Percentiles rank a stretch among this genome's conserved stretches.
Evolutionary conservation across 2,329 filamentous ascomycete species (phyloP).

Genomic region (Herpotrichia juniperi): DNA sequence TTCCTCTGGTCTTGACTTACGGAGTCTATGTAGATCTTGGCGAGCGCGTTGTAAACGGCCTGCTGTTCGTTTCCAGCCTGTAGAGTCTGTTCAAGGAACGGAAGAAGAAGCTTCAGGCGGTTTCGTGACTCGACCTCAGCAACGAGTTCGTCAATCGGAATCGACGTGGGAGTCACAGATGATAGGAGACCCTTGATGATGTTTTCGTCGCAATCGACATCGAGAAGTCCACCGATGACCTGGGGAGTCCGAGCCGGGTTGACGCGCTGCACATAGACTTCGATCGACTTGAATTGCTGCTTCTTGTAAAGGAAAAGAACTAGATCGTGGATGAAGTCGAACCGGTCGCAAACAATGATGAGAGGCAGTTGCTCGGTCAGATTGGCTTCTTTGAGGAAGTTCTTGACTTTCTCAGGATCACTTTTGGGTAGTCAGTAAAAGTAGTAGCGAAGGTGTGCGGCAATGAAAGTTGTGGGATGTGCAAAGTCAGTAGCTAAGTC

Average conservation of each 20-base stretch:
- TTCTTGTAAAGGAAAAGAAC: conserved; percentile 98
- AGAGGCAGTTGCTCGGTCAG: conserved; percentile 91
- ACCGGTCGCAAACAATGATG: conserved; percentile 99
- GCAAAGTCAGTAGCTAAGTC: too few species aligned
- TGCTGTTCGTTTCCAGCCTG: conserved; percentile 92
- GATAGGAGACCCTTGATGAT: conserved; percentile 92
- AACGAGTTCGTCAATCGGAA: conserved; percentile 94
- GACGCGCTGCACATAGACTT: conserved; percentile 96
- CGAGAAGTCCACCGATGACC: conserved; percentile 89
- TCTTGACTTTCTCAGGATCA: conserved; percentile 96
- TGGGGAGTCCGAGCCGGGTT: conserved; percentile 90
- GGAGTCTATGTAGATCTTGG: conserved; percentile 99
- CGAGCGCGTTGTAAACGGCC: conserved; percentile 94
- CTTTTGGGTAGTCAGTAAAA: conserved; percentile 8
- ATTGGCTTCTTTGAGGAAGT: conserved; percentile 97
- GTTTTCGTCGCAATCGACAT: conserved; percentile 95
- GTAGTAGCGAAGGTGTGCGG: too few species aligned
- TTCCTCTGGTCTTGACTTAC: too few species aligned
- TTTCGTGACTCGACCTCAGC: conserved; percentile 95
- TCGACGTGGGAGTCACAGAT: conserved; percentile 81
- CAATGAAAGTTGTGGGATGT: too few species aligned
- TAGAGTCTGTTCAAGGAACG: conserved; percentile 93
- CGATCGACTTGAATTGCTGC: conserved; percentile 98
- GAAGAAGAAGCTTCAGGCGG: conserved; percentile 90
- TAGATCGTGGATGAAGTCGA: conserved; percentile 97